Base-by-base conservation (phyloP, 169 alveolate species). In the Babesia caballi region DNA sequence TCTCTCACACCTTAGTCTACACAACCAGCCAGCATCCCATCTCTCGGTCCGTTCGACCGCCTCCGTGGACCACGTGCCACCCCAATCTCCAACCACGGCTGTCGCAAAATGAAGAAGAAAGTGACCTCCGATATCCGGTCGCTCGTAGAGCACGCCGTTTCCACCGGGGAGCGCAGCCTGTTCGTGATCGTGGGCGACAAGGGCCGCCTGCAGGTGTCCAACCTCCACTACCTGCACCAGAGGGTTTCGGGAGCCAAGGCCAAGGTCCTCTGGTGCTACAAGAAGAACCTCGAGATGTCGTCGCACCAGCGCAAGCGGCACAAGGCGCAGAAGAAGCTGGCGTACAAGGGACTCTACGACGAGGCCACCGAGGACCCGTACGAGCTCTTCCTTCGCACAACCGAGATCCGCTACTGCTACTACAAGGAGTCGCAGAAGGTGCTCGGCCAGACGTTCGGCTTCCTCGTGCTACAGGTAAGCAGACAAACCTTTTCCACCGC, bases 261-360 rank as follows among this genome's bases (percentile, higher is more conserved):
- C 59, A 84, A 93, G 36, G 96, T 96, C 33, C 91, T 96, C 23
- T 97, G 99, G 99, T 98, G 99, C 88, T 98, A 98, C 87, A 97
- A 97, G 88, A 96, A 97, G 84, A 98, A 96, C 65, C 82, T 98
- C 25, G 99, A 98, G 51, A 97, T 97, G 91, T 91, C 97, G 32
- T 94, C 98, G 19, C 98, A 98, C 82, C 94, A 94, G 49, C 91
- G 95, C 81, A 97, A 97, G 85, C 93, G 99, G 46, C 94, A 93
- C 88, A 94, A 95, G 83, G 94, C 94, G 85, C 93, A 95, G 63
- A 94, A 96, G 82, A 95, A 96, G 61, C 85, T 91, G 85, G 92
- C 96, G 76, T 90, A 92, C 66, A 90, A 92, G 54, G 99, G 99
- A 0, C 86, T 91, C 32, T 94, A 94, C 56, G 99, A 97, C 65